Conservation (phyloP, 208 protist genomes). For the Crithidia sp. region DNA sequence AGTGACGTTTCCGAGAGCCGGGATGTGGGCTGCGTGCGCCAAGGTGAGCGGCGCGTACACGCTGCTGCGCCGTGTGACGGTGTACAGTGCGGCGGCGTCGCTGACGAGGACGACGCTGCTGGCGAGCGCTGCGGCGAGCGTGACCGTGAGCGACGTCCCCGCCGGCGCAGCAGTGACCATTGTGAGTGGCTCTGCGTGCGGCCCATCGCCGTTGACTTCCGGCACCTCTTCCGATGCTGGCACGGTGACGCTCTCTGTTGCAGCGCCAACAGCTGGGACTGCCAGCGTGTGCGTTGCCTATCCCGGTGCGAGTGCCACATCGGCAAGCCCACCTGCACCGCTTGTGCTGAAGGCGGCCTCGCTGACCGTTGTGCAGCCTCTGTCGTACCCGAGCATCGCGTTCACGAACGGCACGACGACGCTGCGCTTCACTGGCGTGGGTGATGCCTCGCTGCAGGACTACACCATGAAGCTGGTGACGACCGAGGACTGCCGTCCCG, state of each 20-base stretch:
- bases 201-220: no score
- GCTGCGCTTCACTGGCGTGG: no score
- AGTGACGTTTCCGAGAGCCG: slow-evolving; percentile 43
- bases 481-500: no score
- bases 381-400: slow-evolving; percentile 1
- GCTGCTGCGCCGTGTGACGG: slow-evolving; percentile 37
- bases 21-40: slow-evolving; percentile 59
- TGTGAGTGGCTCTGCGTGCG: no score
- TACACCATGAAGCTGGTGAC: no score
- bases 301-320: neutral
- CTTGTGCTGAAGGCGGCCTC: no score
- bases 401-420: neutral
- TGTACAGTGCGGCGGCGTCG: slow-evolving; percentile 46
- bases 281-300: neutral
- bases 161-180: no score
- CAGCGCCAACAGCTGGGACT: no score
- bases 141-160: slow-evolving; percentile 15
- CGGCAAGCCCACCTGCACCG: no score
- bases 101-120: slow-evolving; percentile 45
- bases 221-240: no score
- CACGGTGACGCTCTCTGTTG: no score
- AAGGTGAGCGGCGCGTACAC: slow-evolving; percentile 29
- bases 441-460: no score
- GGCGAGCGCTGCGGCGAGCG: slow-evolving; percentile 21
- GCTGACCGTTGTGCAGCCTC: neutral